These are phyloP conservation scores for Sarocladium strictum DNA, from an alignment of 2,329 filamentous ascomycete species.

Conservation along the genomic window DNA sequence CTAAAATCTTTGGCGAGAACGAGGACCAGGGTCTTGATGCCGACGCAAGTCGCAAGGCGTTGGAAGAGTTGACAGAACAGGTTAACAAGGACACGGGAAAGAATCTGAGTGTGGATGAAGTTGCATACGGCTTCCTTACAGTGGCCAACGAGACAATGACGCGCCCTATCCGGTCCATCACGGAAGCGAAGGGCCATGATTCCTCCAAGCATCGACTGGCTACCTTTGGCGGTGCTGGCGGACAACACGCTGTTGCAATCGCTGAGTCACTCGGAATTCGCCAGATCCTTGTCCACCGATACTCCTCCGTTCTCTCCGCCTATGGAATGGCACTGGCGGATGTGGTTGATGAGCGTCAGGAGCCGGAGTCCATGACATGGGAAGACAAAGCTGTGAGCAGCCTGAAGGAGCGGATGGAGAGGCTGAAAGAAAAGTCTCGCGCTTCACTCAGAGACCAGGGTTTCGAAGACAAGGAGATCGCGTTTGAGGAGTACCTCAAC, in stretches of 20 bases:
- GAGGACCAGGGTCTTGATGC: constrained; percentile 77
- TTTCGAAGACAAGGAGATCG: constrained; percentile 66
- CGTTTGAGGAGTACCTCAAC: constrained; percentile 89
- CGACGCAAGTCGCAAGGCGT: constrained; percentile 67
- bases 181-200: constrained; percentile 87
- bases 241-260: constrained; percentile 88
- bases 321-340: constrained; percentile 93
- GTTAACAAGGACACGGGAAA: constrained; percentile 72
- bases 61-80: constrained; percentile 68
- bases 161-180: constrained; percentile 80
- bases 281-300: constrained; percentile 80
- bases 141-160: constrained; percentile 93
- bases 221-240: constrained; percentile 87
- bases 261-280: constrained; percentile 77
- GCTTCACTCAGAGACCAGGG: constrained; percentile 68
- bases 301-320: constrained; percentile 83
- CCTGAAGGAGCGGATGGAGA: constrained; percentile 68
- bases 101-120: constrained; percentile 72
- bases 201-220: constrained; percentile 86
- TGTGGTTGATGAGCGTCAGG: constrained; percentile 86
- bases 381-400: constrained; percentile 54
- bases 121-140: constrained; percentile 83
- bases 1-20: constrained; percentile 88
- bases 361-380: constrained; percentile 62
- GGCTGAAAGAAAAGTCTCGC: constrained; percentile 70